These are phyloP conservation scores for Coniochaeta sp. DNA, from an alignment of 2,329 filamentous ascomycete genomes.

Conservation along the genomic window DNA sequence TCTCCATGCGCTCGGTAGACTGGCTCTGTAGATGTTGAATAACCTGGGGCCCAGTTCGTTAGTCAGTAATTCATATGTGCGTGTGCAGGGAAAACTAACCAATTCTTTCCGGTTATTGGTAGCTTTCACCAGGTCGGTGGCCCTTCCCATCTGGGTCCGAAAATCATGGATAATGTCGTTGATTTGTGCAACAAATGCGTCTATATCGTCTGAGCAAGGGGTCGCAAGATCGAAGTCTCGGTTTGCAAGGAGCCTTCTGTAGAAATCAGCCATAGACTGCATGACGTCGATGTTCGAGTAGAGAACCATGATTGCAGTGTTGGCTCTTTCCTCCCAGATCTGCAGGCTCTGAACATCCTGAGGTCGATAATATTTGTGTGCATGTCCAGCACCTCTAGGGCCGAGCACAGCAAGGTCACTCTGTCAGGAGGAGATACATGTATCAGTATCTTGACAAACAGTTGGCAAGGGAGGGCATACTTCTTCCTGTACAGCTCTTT, in stretches of 20 bases:
- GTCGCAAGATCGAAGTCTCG: constrained; percentile 14
- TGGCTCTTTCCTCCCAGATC: constrained; percentile 26
- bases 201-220: constrained; percentile 15
- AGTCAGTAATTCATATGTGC: not conserved
- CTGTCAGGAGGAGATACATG: constrained; percentile 1
- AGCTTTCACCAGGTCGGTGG: constrained; percentile 23
- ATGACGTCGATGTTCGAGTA: constrained; percentile 30
- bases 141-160: constrained; percentile 26
- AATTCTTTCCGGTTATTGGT: constrained; percentile 26
- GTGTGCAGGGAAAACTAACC: constrained; percentile 10
- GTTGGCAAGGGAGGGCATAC: not conserved
- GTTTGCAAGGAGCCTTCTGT: constrained; percentile 14
- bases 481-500: constrained; percentile 16
- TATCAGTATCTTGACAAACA: not conserved
- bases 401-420: constrained; percentile 13
- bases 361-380: constrained; percentile 13
- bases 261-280: constrained; percentile 19
- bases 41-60: constrained; percentile 14
- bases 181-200: constrained; percentile 19
- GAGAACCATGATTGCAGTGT: constrained; percentile 25
- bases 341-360: constrained; percentile 26
- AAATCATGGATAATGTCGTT: constrained; percentile 25
- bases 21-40: constrained; percentile 25
- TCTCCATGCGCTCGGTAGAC: constrained; percentile 18
- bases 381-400: constrained; percentile 7